Percentiles rank a stretch among this genome's conserved stretches.
Evolutionary conservation across 768 basidiomycete genomes (phyloP).

Genomic region (Calocybe cyanea): DNA sequence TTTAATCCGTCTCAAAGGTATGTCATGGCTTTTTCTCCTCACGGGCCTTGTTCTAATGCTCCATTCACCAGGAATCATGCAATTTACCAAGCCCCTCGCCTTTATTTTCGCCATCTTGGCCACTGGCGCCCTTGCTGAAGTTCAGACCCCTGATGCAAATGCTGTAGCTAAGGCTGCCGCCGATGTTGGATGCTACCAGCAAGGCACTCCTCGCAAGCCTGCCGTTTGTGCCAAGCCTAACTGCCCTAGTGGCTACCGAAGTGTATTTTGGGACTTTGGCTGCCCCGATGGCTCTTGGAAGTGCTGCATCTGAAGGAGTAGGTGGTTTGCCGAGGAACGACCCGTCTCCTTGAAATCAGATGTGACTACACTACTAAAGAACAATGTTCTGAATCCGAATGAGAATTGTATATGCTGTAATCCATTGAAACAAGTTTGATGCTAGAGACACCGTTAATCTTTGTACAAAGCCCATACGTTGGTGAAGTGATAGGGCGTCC

Average conservation of each 20-base stretch:
- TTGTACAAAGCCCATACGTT: too few relatives aligned
- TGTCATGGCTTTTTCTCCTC: too few relatives aligned
- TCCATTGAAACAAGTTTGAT: too few relatives aligned
- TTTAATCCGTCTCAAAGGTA: too few relatives aligned
- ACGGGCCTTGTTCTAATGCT: too few relatives aligned
- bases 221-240: not conserved
- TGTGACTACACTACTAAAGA: too few relatives aligned
- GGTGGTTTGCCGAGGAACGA: too few relatives aligned
- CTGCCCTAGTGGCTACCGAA: not conserved
- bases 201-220: not conserved
- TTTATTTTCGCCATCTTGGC: not conserved
- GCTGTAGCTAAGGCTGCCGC: not conserved
- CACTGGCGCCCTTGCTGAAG: not conserved
- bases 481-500: too few relatives aligned
- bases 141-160: not conserved
- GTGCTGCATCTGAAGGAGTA: constrained; percentile 1
- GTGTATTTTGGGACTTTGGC: not conserved
- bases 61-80: not conserved
- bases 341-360: too few relatives aligned
- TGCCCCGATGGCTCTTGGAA: constrained; percentile 1
- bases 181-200: not conserved
- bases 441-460: too few relatives aligned
- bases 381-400: too few relatives aligned
- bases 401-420: too few relatives aligned
- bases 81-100: not conserved